These are phyloP conservation scores for Acanthamoeba royreba DNA, from an alignment of 208 protist genomes.

Conservation along the genomic window DNA sequence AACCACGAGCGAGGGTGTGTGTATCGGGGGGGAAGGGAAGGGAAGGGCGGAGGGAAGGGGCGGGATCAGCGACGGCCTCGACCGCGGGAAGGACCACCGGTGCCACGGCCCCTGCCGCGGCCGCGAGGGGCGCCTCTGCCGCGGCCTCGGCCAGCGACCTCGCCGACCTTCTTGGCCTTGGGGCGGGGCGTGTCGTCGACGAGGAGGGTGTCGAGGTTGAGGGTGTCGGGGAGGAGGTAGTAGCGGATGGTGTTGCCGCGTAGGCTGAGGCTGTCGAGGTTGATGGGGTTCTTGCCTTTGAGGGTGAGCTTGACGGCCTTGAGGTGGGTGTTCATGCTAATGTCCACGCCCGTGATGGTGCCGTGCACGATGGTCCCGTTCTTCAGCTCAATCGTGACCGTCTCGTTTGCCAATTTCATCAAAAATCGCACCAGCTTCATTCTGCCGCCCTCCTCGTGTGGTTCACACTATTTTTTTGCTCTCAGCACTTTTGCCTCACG, in stretches of 20 bases:
- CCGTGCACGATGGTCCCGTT: slow-evolving; percentile 96
- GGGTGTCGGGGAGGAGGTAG: slow-evolving; percentile 94
- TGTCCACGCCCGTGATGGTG: slow-evolving; percentile 86
- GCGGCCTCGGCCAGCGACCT: not conserved
- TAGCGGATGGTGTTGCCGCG: slow-evolving; percentile 97
- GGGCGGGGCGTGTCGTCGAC: slow-evolving; percentile 26
- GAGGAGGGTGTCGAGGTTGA: slow-evolving; percentile 94
- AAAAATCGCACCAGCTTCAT: slow-evolving; percentile 93
- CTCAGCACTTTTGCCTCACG: not conserved
- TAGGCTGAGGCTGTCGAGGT: slow-evolving; percentile 94
- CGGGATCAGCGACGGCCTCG: not conserved
- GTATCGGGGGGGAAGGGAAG: no score
- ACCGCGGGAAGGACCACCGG: not conserved
- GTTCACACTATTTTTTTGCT: no score
- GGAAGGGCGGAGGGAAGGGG: not conserved
- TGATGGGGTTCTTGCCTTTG: slow-evolving; percentile 92
- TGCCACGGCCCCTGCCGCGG: not conserved
- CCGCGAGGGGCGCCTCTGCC: not conserved
- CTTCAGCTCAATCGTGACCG: slow-evolving; percentile 98
- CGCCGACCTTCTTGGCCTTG: not conserved
- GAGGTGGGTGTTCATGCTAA: slow-evolving; percentile 98
- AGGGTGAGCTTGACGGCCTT: slow-evolving; percentile 96
- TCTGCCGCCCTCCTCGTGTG: not conserved
- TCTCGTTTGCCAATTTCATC: slow-evolving; percentile 95
- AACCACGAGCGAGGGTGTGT: not conserved